Percentiles rank a stretch among this genome's conserved stretches.
Conservation (phyloP, 768 basidiomycete species). For the Guyanaporus albipodus region DNA sequence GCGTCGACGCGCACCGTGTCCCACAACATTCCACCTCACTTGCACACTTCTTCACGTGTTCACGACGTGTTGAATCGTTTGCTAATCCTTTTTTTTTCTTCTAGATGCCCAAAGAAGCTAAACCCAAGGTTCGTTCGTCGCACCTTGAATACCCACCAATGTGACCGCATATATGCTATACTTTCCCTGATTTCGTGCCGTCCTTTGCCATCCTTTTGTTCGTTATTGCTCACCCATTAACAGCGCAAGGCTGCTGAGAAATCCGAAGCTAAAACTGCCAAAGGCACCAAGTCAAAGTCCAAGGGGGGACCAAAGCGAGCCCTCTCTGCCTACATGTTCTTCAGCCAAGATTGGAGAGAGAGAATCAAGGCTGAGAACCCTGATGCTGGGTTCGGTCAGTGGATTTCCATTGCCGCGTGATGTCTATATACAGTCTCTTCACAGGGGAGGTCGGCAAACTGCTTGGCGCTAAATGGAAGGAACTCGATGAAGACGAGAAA, state of each 20-base stretch:
- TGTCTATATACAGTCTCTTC: not conserved
- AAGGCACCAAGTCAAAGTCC: constrained; percentile 75
- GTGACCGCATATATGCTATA: constrained; percentile 19
- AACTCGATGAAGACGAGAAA: constrained; percentile 86
- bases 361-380: constrained; percentile 96
- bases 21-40: constrained; percentile 25
- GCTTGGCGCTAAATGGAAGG: constrained; percentile 97
- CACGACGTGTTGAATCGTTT: constrained; percentile 39
- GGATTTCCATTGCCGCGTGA: constrained; percentile 15
- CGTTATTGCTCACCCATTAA: constrained; percentile 13
- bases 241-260: constrained; percentile 78
- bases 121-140: constrained; percentile 55
- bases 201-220: not conserved
- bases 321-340: constrained; percentile 98
- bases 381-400: constrained; percentile 82
- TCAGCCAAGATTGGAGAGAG: constrained; percentile 93
- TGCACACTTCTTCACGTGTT: constrained; percentile 29
- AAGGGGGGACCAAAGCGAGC: constrained; percentile 73
- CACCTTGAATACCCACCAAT: constrained; percentile 1
- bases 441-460: constrained; percentile 91
- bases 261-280: constrained; percentile 46
- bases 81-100: constrained; percentile 33
- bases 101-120: constrained; percentile 79
- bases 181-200: constrained; percentile 6
- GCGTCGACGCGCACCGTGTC: constrained; percentile 35